Evolutionary conservation across 2,329 filamentous ascomycete species (phyloP).

Genomic region (Monosporascus sp.): DNA sequence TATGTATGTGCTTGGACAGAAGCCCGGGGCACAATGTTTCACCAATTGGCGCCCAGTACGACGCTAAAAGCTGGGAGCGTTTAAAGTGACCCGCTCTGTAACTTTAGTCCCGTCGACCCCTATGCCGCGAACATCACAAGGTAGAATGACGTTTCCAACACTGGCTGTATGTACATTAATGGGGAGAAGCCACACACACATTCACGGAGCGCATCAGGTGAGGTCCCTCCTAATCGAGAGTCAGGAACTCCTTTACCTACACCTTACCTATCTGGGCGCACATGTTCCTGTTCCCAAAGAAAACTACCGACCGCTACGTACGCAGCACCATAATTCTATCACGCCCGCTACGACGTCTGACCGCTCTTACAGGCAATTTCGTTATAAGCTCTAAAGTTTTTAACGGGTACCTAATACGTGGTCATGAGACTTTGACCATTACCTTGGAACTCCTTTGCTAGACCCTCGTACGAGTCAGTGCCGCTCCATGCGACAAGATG

Average conservation of each 20-base stretch:
- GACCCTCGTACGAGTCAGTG: not conserved
- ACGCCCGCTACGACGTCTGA: not conserved
- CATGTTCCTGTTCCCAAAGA: not conserved
- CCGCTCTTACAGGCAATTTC: not conserved
- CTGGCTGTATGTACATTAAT: too few species aligned
- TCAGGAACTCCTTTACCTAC: not conserved
- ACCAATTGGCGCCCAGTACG: too few species aligned
- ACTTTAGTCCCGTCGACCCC: not conserved
- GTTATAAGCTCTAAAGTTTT: conserved; percentile 55
- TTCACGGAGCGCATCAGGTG: too few species aligned
- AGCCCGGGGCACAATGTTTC: too few species aligned
- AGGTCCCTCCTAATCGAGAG: too few species aligned
- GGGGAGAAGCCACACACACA: too few species aligned
- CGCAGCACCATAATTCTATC: not conserved
- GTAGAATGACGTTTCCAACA: too few species aligned
- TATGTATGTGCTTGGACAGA: too few species aligned
- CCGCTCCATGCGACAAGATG: conserved; percentile 29
- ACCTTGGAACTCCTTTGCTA: not conserved
- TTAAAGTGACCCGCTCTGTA: not conserved
- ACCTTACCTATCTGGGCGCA: not conserved
- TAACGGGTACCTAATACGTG: conserved; percentile 85
- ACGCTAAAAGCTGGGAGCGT: too few species aligned
- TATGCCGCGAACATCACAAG: not conserved
- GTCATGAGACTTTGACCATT: conserved; percentile 2
- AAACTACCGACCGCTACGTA: not conserved